Evolutionary conservation across 2,329 filamentous ascomycete genomes (phyloP), one percentile per base, ranked within the genome.

Genomic region (Didymella sp.): DNA sequence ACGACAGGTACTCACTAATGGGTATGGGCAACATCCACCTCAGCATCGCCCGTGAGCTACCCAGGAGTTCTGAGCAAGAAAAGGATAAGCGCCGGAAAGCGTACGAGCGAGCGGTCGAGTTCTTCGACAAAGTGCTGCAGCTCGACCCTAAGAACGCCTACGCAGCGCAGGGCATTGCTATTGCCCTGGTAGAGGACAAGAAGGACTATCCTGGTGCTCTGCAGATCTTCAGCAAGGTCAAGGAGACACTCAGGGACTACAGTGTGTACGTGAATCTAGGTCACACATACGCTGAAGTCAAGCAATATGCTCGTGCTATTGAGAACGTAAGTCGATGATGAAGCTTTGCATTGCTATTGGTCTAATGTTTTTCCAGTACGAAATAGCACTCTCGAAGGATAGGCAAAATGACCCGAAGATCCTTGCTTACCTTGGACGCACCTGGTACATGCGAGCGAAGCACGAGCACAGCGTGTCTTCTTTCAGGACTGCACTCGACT

Each of bases 11-110:
- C 75, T 92, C 95, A 4, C 82, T 99, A 25, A 93, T 96, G 24
- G 94, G 91, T 13, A 98, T 99, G 94, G 95, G 95, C 38, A 99
- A 99, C 73, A 81, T 99, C n/a, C 89, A 94, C 66, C 84, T 99
- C 37, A 82, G 89, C 64, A 87, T 91, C 60, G 95, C 95, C 9
- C 87, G 95, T 66, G 96, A 99, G 76, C 97, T 98, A 92, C 90
- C 91, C 27, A 87, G 93, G 47, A 91, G 95, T 60, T 90, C 90
- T 0, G 95, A 98, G 8, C 84, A 87, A 58, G 94, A 99, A 58
- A 96, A 91, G 77, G 90, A 96, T 69, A 96, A 96, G 80, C 88
- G 93, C 50, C 90, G 89, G 55, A 90, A 89, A 66, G 89, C 87
- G 60, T 99, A 98, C 73, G 87, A 88, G 73, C 92, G 94, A 65